Percentiles rank a stretch among this genome's conserved stretches.
Conservation (phyloP, 176 grass and related monocot genomes). For the Dactylis glomerata region DNA sequence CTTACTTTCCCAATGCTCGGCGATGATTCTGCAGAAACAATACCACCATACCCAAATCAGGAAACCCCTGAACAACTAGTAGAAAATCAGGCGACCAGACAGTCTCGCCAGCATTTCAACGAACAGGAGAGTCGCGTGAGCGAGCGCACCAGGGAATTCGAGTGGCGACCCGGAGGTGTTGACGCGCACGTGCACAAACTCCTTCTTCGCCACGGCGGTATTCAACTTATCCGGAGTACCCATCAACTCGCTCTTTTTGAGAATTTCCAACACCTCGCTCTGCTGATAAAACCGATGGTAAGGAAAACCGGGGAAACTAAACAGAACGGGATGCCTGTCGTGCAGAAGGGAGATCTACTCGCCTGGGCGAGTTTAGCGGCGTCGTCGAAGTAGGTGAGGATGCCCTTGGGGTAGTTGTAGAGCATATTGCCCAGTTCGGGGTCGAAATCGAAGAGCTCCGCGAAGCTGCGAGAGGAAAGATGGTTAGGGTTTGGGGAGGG, state of each 20-base stretch:
- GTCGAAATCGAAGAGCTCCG: conserved; percentile 73
- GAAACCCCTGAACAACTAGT: neutral
- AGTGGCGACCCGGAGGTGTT: conserved; percentile 62
- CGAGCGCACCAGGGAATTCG: conserved; percentile 50
- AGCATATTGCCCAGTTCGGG: conserved; percentile 35
- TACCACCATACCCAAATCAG: neutral
- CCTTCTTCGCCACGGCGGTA: conserved; percentile 16
- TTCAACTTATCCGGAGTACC: neutral
- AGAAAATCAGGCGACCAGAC: neutral
- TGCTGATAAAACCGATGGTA: neutral
- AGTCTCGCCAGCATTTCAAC: conserved; percentile 5
- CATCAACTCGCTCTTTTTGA: conserved; percentile 13
- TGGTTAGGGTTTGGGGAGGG: conserved; percentile 33
- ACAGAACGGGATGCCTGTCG: neutral
- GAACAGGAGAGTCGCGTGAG: neutral
- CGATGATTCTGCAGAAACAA: conserved; percentile 50
- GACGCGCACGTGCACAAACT: conserved; percentile 63
- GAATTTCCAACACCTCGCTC: conserved; percentile 7
- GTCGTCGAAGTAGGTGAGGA: conserved; percentile 30
- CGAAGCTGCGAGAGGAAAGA: conserved; percentile 42
- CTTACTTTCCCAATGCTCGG: conserved; percentile 80
- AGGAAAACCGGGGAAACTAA: neutral
- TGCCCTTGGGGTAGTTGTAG: conserved; percentile 30
- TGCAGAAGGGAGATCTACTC: neutral
- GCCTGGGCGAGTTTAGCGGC: conserved; percentile 54